Evolutionary conservation across 2,329 filamentous ascomycete genomes (phyloP), one percentile per base, ranked within the genome.

Genomic region (Nemania sp.): DNA sequence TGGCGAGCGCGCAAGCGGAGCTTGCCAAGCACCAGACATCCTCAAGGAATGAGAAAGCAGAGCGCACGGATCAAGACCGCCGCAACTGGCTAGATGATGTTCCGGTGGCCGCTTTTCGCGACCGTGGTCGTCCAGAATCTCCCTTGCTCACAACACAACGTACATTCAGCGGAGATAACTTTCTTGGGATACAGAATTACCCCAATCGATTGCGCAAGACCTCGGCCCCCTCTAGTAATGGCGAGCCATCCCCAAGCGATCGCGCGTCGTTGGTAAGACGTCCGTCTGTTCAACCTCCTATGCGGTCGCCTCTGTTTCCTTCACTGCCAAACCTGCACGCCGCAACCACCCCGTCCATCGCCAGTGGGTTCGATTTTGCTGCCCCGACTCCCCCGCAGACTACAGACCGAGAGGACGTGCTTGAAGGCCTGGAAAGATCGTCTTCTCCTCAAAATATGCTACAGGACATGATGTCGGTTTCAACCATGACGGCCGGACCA

Each of bases 401-500:
- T 14, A 72, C 77, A 2, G 79, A 82, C 46, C 69, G 68, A 34
- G 74, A 77, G 9, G 77, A 78, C 33, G 66, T 75, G 26, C 78
- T 79, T 56, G 81, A 83, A 36, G 78, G 77, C n/a, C 70, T 79
- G 20, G 81, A 83, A 43, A 78, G 74, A 14, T 75, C 78, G 2
- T 80, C 79, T 1, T 88, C 84, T 3, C 86, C 86, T 1, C 84
- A 84, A 33, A 85, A 86, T 54, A 84, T 88, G 6, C 81, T 89
- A 54, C 88, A 91, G 62, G 92, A 96, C 65, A 88, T 96, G 76
- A 82, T 94, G 24, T 95, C 90, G 2, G 89, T 90, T 6, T 96
- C 91, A 1, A 97, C 93, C 0, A 88, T 91, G 7, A 93, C 87
- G 0, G 92, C 93, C 0, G 94, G 94, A 0, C 94, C 94, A 0